Evolutionary conservation across 306 rosid species (phyloP).

Genomic region (Quercus mongolica): DNA sequence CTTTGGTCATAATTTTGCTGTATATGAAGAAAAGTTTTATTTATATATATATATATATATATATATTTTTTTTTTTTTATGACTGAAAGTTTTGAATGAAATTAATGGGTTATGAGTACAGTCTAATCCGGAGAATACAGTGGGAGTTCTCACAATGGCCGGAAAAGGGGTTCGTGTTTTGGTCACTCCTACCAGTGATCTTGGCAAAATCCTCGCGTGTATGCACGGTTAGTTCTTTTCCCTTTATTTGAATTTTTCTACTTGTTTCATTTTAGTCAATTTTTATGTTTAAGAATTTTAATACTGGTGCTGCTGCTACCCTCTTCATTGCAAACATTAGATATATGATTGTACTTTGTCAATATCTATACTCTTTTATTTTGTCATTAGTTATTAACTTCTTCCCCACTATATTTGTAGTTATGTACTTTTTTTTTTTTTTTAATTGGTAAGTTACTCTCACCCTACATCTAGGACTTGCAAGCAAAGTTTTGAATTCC

Average conservation of each 20-base stretch:
- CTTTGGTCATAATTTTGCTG: too few species aligned
- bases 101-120: slow-evolving; percentile 26
- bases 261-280: not conserved
- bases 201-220: slow-evolving; percentile 87
- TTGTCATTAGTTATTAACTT: too few species aligned
- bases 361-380: not conserved
- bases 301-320: not conserved
- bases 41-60: too few species aligned
- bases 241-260: too few species aligned
- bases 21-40: too few species aligned
- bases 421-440: too few species aligned
- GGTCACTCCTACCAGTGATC: slow-evolving; percentile 90
- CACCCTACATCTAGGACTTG: too few species aligned
- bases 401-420: too few species aligned
- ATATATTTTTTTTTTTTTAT: not conserved
- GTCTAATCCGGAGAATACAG: slow-evolving; percentile 95
- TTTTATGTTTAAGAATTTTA: not conserved
- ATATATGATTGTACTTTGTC: not conserved
- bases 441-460: too few species aligned
- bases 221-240: slow-evolving; percentile 69
- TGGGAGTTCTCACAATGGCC: slow-evolving; percentile 92
- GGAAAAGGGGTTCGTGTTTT: slow-evolving; percentile 90
- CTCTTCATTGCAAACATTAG: not conserved
- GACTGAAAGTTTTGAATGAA: slow-evolving; percentile 4
- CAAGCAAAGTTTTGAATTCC: too few species aligned